A percentile compares a stretch with the other conserved stretches of the same genome.
phyloP scores from a whole-genome alignment of 495 filamentous ascomycete genomes.

The Glonium stellatum region DNA sequence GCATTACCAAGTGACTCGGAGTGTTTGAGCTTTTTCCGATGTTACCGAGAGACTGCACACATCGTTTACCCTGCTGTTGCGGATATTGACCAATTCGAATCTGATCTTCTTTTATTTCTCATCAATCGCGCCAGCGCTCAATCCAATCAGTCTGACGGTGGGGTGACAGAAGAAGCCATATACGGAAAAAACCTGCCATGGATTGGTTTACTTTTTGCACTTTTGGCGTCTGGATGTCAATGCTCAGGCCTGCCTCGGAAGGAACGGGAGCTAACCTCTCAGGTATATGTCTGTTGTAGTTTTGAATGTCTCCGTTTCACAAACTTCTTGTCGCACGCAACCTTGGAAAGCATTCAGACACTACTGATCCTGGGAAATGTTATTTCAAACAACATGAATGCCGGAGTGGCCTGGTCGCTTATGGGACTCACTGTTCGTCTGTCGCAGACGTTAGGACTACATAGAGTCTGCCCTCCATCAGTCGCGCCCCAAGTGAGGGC shows the following conservation, averaged over 20 bases:
- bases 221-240: conserved; percentile 75
- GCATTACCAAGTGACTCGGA: conserved; percentile 62
- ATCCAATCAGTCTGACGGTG: conserved; percentile 42
- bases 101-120: conserved; percentile 58
- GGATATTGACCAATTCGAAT: conserved; percentile 60
- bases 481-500: conserved; percentile 29
- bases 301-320: conserved; percentile 57
- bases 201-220: conserved; percentile 68
- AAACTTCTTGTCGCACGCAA: conserved; percentile 56
- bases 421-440: conserved; percentile 53
- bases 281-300: conserved; percentile 57
- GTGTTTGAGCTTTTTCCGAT: conserved; percentile 59
- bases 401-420: conserved; percentile 54
- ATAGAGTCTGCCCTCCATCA: conserved; percentile 47
- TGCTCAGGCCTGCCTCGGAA: conserved; percentile 61
- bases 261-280: conserved; percentile 52
- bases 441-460: conserved; percentile 51
- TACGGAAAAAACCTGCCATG: conserved; percentile 58
- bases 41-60: conserved; percentile 69
- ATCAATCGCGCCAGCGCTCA: conserved; percentile 52
- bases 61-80: conserved; percentile 74
- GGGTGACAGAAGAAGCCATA: conserved; percentile 29
- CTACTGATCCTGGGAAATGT: conserved; percentile 54
- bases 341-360: conserved; percentile 52
- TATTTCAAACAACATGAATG: conserved; percentile 58